Conservation (phyloP, 495 filamentous ascomycete genomes). For the Lepidopterella palustris region DNA sequence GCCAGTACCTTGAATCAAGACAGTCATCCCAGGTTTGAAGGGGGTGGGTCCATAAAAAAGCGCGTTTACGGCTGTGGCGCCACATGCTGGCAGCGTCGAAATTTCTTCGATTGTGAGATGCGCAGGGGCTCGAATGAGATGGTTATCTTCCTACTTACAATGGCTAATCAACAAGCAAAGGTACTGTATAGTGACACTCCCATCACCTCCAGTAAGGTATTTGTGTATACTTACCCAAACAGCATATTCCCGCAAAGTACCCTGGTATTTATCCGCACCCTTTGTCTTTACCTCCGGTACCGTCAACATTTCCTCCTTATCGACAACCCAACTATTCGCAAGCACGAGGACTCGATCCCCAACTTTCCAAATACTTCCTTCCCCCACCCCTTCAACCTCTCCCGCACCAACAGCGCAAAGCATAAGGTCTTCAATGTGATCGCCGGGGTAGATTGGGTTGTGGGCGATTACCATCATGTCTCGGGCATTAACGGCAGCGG, state of each 20-base stretch:
- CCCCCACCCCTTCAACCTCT: slow-evolving; percentile 8
- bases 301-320: not conserved
- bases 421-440: slow-evolving; percentile 7
- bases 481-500: slow-evolving; percentile 13
- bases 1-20: slow-evolving; percentile 32
- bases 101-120: slow-evolving; percentile 14
- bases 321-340: not conserved
- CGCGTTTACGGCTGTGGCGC: slow-evolving; percentile 13
- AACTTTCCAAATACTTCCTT: slow-evolving; percentile 13
- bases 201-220: not conserved
- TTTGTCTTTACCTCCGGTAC: not conserved
- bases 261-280: not conserved
- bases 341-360: slow-evolving; percentile 2
- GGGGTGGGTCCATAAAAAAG: slow-evolving; percentile 6
- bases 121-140: slow-evolving; percentile 12
- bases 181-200: not conserved
- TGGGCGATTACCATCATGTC: slow-evolving; percentile 24
- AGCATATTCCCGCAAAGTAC: not conserved
- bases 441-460: slow-evolving; percentile 15
- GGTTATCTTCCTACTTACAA: slow-evolving; percentile 3
- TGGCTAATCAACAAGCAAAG: not conserved
- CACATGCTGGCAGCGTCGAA: slow-evolving; percentile 3
- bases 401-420: slow-evolving; percentile 15
- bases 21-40: slow-evolving; percentile 19
- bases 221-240: not conserved